Evolutionary conservation across 345 rosid genomes (phyloP).

Genomic region (Eucalyptus pauciflora): DNA sequence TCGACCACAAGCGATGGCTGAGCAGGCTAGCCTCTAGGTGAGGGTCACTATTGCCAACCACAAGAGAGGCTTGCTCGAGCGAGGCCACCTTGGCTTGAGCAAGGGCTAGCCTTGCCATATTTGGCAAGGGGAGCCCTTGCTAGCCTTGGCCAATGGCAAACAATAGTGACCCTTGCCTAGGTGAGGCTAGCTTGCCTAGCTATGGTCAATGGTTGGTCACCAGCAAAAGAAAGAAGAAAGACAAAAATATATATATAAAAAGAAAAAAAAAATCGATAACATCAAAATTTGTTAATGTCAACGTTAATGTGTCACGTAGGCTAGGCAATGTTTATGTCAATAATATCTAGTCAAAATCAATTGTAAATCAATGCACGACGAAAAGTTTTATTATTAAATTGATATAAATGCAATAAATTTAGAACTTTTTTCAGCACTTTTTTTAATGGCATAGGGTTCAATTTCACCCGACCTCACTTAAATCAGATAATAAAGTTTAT

Average conservation of each 20-base stretch:
- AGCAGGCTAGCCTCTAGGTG: neutral
- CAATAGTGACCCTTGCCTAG: neutral
- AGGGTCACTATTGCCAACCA: neutral
- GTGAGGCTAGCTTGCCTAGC: neutral
- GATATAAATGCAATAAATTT: accelerated
- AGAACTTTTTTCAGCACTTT: too few relatives aligned
- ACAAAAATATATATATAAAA: too few relatives aligned
- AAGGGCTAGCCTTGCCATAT: accelerated
- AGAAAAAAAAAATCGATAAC: too few relatives aligned
- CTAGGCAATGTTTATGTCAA: accelerated
- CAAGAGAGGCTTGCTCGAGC: neutral
- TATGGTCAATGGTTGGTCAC: too few relatives aligned
- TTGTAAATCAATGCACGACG: accelerated
- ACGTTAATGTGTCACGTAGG: accelerated
- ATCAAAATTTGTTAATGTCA: too few relatives aligned
- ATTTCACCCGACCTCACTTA: neutral
- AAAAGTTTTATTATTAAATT: too few relatives aligned
- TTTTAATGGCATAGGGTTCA: neutral
- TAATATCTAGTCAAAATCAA: too few relatives aligned
- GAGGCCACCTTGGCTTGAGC: neutral
- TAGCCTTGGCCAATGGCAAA: accelerated
- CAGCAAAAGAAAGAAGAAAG: accelerated
- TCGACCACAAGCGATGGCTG: accelerated
- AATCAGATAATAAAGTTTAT: neutral
- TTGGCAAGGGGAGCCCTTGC: neutral